Evolutionary conservation across 2,329 filamentous ascomycete genomes (phyloP), one percentile per base, ranked within the genome.

Genomic region (Cladosporium austrohemisphaericum): DNA sequence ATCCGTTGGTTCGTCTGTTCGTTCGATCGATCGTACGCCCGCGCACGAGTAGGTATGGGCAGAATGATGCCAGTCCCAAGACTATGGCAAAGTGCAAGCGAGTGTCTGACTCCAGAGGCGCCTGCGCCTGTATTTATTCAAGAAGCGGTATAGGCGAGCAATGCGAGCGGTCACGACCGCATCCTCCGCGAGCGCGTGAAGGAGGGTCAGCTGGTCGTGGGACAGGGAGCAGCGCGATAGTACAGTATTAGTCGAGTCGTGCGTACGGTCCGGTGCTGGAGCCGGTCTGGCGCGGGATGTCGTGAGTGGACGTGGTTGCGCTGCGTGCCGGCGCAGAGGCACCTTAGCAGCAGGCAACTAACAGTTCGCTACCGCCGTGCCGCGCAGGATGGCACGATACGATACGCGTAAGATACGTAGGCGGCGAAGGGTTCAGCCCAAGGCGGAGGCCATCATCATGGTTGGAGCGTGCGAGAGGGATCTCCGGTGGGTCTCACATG

Each of bases 171-270:
- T 47, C 44, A 47, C 44, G 23, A 37, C n/a, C 19, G 20, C 41
- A 35, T 36, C 20, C 20, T 23, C 41, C 26, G n/a, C 8, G n/a
- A 28, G 44, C 22, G 11, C 23, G 44, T 31, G 33, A 29, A 19
- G 33, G 44, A 31, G 25, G 44, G 44, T 47, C 44, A 47, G 44
- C 22, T 47, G 44, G 16, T 37, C n/a, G 44, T 31, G 25, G 25
- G 22, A 29, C 33, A 25, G 7, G 20, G 41, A 41, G 25, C 20
- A 28, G 31, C 18, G 22, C 14, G 29, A 20, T 35, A 10, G 38
- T 8, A 26, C 19, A 35, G 20, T 33, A 26, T 31, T 31, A 28
- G 22, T 41, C 38, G 38, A n/a, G n/a, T n/a, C n/a, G n/a, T n/a
- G n/a, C 22, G 38, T 16, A 23, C 25, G 14, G 6, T 10, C 3